These are phyloP conservation scores for Phlebiopsis flavidoalba DNA, from an alignment of 768 basidiomycete genomes.

Conservation along the genomic window DNA sequence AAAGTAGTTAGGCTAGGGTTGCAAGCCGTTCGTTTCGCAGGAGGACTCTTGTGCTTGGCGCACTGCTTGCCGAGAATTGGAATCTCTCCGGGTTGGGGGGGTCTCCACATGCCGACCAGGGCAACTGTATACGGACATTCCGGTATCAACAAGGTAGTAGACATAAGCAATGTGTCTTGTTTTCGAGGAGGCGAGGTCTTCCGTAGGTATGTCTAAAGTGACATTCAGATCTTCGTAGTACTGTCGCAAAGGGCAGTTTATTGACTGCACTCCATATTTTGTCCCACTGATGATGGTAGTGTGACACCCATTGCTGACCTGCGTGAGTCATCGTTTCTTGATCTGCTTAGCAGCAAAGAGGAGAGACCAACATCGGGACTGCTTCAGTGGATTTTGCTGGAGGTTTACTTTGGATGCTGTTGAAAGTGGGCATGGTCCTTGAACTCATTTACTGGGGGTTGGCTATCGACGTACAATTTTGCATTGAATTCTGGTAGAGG, in stretches of 20 bases:
- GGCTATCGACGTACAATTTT: constrained; percentile 56
- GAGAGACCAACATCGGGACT: constrained; percentile 81
- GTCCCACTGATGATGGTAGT: constrained; percentile 75
- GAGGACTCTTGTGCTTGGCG: constrained; percentile 60
- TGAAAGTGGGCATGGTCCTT: constrained; percentile 56
- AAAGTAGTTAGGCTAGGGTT: background rate
- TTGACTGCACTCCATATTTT: constrained; percentile 62
- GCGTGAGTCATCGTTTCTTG: constrained; percentile 55
- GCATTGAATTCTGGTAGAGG: constrained; percentile 68
- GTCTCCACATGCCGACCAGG: constrained; percentile 90
- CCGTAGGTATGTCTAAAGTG: constrained; percentile 55
- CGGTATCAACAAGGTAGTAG: constrained; percentile 86
- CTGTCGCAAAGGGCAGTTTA: background rate
- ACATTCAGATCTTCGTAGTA: background rate
- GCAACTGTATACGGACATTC: constrained; percentile 78
- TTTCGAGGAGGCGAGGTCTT: constrained; percentile 83
- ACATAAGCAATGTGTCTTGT: constrained; percentile 90
- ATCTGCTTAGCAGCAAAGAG: constrained; percentile 79
- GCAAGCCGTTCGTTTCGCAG: constrained; percentile 47
- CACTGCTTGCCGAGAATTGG: constrained; percentile 66
- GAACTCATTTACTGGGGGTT: constrained; percentile 48
- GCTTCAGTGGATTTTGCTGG: constrained; percentile 92
- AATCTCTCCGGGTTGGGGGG: constrained; percentile 70
- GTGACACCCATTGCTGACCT: constrained; percentile 64
- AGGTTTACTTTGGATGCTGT: constrained; percentile 84